Base-by-base conservation (phyloP, 2,329 filamentous ascomycete genomes). In the Colletotrichum sp. region DNA sequence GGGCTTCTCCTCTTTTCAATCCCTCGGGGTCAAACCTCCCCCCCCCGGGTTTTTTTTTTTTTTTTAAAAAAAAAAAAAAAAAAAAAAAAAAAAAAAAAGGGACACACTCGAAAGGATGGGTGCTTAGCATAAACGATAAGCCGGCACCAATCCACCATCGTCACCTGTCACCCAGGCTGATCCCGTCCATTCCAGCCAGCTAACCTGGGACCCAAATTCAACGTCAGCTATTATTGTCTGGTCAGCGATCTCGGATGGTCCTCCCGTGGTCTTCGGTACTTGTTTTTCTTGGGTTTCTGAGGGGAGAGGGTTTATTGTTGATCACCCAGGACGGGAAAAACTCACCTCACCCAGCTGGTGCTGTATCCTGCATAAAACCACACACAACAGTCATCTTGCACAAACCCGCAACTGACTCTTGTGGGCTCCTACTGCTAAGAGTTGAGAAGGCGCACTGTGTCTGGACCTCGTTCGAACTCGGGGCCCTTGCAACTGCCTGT, bases 71-170 rank as follows among this genome's bases (percentile, higher is more conserved):
- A n/a, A n/a, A n/a, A n/a, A n/a, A n/a, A n/a, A n/a, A n/a, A n/a
- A n/a, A n/a, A n/a, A n/a, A n/a, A n/a, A n/a, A n/a, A 15, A 26
- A 30, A 67, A 28, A 43, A n/a, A 24, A 52, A 52, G 43, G 43
- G n/a, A 52, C 38, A 52, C 18, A 15, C 56, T 21, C 56, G 56
- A 5, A 60, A 60, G 16, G 26, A 32, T 3, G 2, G 58, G 0
- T 21, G 26, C 73, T 73, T 73, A 73, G 70, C 73, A 76, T 73
- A 58, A 60, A 26, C 26, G 34, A 75, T 75, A 69, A 72, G 61
- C 69, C 21, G 24, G 56, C 43, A 52, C n/a, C n/a, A 52, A 21
- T 52, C 43, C 43, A 52, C 32, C 58, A 65, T 65, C 64, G 43
- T 75, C 73, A 68, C n/a, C 70, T n/a, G 43, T 73, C 64, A 65